Evolutionary conservation across 148 eudicot species (phyloP).

Genomic region (Limonium bicolor): DNA sequence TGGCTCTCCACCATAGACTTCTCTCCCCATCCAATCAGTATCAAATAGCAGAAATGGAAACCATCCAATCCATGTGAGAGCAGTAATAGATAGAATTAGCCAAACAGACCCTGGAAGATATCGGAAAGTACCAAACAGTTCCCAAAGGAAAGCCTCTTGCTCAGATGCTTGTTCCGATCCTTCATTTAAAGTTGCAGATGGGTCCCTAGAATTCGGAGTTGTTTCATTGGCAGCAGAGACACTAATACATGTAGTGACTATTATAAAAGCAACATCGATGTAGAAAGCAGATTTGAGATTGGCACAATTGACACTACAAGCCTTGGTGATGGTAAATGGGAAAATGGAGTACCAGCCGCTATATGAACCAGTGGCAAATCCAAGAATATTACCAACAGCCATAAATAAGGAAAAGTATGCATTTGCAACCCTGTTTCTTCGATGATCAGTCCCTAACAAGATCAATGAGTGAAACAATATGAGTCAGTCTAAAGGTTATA

Average conservation of each 20-base stretch:
- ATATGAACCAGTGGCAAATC: slow-evolving; percentile 90
- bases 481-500: no score
- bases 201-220: slow-evolving; percentile 23
- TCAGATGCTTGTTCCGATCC: slow-evolving; percentile 3
- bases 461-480: no score
- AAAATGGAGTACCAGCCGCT: slow-evolving; percentile 62
- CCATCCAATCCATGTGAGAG: slow-evolving; percentile 95
- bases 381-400: slow-evolving; percentile 94
- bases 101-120: slow-evolving; percentile 70
- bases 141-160: slow-evolving; percentile 89
- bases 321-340: slow-evolving; percentile 65
- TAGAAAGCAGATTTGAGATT: slow-evolving; percentile 87
- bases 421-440: slow-evolving; percentile 96
- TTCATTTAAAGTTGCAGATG: slow-evolving; percentile 14
- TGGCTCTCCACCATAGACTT: slow-evolving; percentile 84
- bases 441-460: slow-evolving; percentile 61
- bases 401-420: slow-evolving; percentile 90
- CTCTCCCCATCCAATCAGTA: slow-evolving; percentile 99
- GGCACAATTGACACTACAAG: slow-evolving; percentile 71
- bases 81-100: slow-evolving; percentile 71
- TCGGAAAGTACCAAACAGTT: slow-evolving; percentile 72
- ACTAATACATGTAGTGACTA: slow-evolving; percentile 5
- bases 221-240: slow-evolving; percentile 49
- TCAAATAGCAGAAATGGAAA: slow-evolving; percentile 92
- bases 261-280: slow-evolving; percentile 47